phyloP scores from a whole-genome alignment of 805 yeast genomes.

The Wilhelminamyces savonicus region DNA sequence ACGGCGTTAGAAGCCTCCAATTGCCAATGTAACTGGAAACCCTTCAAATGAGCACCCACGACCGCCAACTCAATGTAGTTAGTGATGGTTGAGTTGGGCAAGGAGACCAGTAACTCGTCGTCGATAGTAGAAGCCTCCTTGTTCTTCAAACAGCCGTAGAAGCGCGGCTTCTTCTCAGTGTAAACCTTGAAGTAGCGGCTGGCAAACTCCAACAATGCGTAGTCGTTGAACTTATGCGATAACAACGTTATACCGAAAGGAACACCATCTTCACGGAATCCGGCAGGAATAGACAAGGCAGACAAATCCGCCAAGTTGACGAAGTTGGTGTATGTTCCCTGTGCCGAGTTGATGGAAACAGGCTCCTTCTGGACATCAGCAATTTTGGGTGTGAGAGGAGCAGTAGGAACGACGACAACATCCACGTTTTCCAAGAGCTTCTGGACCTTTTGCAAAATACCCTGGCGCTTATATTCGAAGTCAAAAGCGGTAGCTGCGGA shows the following conservation, averaged over 20 bases:
- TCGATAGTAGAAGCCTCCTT: conserved; percentile 24
- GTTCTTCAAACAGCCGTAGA: conserved; percentile 47
- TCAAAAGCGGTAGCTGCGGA: conserved; percentile 81
- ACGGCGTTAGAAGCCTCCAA: conserved; percentile 76
- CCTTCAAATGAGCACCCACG: conserved; percentile 91
- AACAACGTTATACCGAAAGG: conserved; percentile 88
- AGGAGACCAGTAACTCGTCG: conserved; percentile 48
- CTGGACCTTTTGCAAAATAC: conserved; percentile 60
- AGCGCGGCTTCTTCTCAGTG: conserved; percentile 42
- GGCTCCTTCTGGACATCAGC: conserved; percentile 73
- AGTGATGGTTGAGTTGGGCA: conserved; percentile 15
- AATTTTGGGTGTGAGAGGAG: conserved; percentile 86
- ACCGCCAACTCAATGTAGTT: conserved; percentile 67
- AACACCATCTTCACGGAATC: conserved; percentile 75
- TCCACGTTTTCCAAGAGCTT: conserved; percentile 55
- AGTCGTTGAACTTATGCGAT: conserved; percentile 79
- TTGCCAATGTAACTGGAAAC: conserved; percentile 93
- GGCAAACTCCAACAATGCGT: conserved; percentile 82
- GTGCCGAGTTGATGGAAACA: conserved; percentile 73
- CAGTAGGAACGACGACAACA: conserved; percentile 84
- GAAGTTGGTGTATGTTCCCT: conserved; percentile 98
- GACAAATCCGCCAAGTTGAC: conserved; percentile 91
- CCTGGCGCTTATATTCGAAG: conserved; percentile 82
- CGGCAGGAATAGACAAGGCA: conserved; percentile 87
- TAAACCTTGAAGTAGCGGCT: conserved; percentile 52